These are phyloP conservation scores for Acrocalymma vagum DNA, from an alignment of 2,329 filamentous ascomycete species.

Conservation along the genomic window DNA sequence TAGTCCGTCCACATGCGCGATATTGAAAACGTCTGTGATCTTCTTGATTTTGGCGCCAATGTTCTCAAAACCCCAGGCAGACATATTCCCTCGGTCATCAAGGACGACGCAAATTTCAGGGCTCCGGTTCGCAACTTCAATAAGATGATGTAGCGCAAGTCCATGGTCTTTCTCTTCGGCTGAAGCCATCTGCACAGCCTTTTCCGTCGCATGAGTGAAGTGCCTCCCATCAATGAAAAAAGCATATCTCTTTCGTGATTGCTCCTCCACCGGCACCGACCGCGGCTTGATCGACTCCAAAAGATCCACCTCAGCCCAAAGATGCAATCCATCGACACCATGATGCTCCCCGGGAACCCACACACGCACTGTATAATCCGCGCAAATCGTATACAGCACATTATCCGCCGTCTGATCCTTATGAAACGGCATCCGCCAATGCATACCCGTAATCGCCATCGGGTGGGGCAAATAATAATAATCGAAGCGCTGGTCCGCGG, in stretches of 20 bases:
- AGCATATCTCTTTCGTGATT: constrained; percentile 67
- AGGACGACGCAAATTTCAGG: constrained; percentile 89
- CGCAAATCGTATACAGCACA: constrained; percentile 87
- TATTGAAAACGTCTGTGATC: constrained; percentile 79
- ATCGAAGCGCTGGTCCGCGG: constrained; percentile 86
- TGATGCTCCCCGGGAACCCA: constrained; percentile 83
- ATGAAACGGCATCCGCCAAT: constrained; percentile 85
- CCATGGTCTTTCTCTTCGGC: constrained; percentile 67
- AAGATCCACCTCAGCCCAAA: constrained; percentile 85
- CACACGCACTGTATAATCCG: constrained; percentile 80
- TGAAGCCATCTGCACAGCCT: constrained; percentile 71
- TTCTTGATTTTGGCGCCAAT: constrained; percentile 75
- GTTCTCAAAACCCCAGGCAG: constrained; percentile 91
- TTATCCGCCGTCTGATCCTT: constrained; percentile 82
- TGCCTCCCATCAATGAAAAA: constrained; percentile 86
- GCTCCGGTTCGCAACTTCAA: constrained; percentile 83
- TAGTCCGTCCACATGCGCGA: constrained; percentile 77
- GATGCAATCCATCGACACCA: constrained; percentile 74
- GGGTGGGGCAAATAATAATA: constrained; percentile 91
- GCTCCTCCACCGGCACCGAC: constrained; percentile 48
- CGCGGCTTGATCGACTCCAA: constrained; percentile 71
- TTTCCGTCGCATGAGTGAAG: constrained; percentile 79
- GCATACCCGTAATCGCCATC: constrained; percentile 77
- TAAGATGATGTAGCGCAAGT: constrained; percentile 83
- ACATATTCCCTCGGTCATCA: constrained; percentile 86